These are phyloP conservation scores for Volvariella surrecta DNA, from an alignment of 1,284 basidiomycete genomes.

Conservation along the genomic window DNA sequence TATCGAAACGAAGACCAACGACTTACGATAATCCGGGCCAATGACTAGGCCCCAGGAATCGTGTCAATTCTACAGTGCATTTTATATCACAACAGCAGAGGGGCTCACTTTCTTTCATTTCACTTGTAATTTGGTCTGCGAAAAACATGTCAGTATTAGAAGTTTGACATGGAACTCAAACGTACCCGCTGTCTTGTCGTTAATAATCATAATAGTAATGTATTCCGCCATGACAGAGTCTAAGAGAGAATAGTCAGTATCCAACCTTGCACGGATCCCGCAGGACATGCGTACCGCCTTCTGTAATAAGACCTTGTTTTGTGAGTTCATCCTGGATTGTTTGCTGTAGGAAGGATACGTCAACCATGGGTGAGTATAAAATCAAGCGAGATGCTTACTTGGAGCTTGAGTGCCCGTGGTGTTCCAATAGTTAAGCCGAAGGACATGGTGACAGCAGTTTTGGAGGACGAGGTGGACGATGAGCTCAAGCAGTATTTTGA, in stretches of 20 bases:
- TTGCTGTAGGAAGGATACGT: constrained; percentile 36
- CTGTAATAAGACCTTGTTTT: constrained; percentile 65
- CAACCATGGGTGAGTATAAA: constrained; percentile 8
- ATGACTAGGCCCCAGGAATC: constrained; percentile 42
- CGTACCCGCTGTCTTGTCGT: constrained; percentile 77
- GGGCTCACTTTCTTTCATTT: constrained; percentile 71
- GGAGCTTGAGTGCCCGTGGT: constrained; percentile 63
- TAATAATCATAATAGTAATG: constrained; percentile 88
- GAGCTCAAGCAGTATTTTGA: constrained; percentile 13
- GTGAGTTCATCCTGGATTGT: constrained; percentile 79
- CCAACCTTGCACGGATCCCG: constrained; percentile 1
- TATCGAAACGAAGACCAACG: not conserved
- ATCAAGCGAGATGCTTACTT: constrained; percentile 33
- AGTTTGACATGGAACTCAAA: constrained; percentile 7
- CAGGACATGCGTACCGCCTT: constrained; percentile 50
- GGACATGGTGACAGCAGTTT: constrained; percentile 37
- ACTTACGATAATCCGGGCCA: constrained; percentile 67
- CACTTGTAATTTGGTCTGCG: constrained; percentile 71
- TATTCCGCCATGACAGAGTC: constrained; percentile 90
- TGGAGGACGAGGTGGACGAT: not conserved
- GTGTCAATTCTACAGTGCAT: constrained; percentile 12
- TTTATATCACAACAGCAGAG: constrained; percentile 6
- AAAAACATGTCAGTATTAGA: constrained; percentile 10
- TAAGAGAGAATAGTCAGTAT: constrained; percentile 18
- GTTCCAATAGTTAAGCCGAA: constrained; percentile 75